Evolutionary conservation across 805 yeast genomes (phyloP), one percentile per base, ranked within the genome.

Genomic region (Jamesozyma lodderae): DNA sequence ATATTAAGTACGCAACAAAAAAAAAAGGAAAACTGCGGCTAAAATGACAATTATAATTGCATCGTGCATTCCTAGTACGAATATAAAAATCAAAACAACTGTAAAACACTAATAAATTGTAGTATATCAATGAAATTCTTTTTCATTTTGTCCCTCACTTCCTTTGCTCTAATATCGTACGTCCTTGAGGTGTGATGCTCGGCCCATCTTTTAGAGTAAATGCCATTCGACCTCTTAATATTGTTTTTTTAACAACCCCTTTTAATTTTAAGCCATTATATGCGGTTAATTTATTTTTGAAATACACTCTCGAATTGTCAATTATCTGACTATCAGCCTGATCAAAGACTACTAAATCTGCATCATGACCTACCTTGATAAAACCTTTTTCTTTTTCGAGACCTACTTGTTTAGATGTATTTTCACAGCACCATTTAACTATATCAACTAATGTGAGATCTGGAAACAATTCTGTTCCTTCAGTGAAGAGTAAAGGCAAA

Each of bases 241-340:
- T 65, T 0, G 96, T 86, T 59, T 81, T 88, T 35, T 78, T 64
- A 6, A 88, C 94, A 42, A 77, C 69, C 18, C 97, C 96, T 29
- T 59, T 63, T 43, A 86, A 65, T 36, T 67, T 59, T 63, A 66
- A 67, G 4, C 94, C 94, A 51, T 84, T 70, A 56, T 85, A 90
- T 0, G 95, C 95, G 1, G 95, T 83, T 38, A 90, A 62, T 59
- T 87, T 88, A 67, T 88, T 90, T 49, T 85, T 87, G 68, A 83
- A 90, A 48, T 61, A 72, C 23, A 83, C 75, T 31, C 70, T 64
- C 16, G 67, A 67, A 52, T 81, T 79, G 3, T 63, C 59, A 24
- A 83, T 70, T 1, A 55, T 55, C 50, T 73, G 78, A 28, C 50
- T 52, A 5, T 66, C 65, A 10, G 67, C 67, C 6, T 84, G 76